Base-by-base conservation (phyloP, 352 stramenopile genomes). In the Phytophthora crassamura region DNA sequence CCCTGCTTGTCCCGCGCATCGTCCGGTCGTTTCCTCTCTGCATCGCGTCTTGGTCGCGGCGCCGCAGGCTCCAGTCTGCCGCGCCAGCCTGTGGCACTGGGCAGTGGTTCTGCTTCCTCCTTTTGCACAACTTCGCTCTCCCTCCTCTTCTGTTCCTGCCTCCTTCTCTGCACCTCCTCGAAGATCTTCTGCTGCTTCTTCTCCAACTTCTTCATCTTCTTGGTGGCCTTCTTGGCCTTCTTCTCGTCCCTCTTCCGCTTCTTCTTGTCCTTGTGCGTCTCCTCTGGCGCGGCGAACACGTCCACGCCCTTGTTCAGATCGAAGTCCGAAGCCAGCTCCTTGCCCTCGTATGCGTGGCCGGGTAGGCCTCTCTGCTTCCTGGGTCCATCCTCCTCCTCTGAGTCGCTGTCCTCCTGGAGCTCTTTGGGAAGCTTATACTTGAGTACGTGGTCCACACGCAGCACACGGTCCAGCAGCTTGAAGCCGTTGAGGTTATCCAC, bases 401-500 rank as follows among this genome's bases (percentile, higher is more conserved):
- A 78, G 50, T 90, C 82, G 54, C 95, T 90, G 42, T 86, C 78
- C 43, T 94, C 83, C 46, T 93, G 91, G 15, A 97, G 75, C 55
- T 95, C 87, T 63, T 96, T 96, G 32, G 97, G 97, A 61, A 99
- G 81, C 56, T 97, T 92, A 89, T 99, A 99, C 65, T 98, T 97
- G 59, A 99, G 94, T 40, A 98, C 93, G 78, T 99, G 97, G 86
- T 99, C 97, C 38, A 99, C 94, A 33, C 97, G 84, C 20, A 99
- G 71, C 18, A 92, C 95, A 41, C 97, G 78, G 42, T 97, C 96
- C 59, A 99, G 80, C 53, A 99, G 65, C 61, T 86, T 72, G 33
- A 76, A 88, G 42, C 96, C 94, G 67, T 97, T 98, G 28, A 99
- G 89, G 75, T 99, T 99, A 79, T 99, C 98, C 35, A 99, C 97